A percentile compares a stretch with the other conserved stretches of the same genome.
Conservation (phyloP, 108 stramenopile genomes). For the Skeletonema grethae region DNA sequence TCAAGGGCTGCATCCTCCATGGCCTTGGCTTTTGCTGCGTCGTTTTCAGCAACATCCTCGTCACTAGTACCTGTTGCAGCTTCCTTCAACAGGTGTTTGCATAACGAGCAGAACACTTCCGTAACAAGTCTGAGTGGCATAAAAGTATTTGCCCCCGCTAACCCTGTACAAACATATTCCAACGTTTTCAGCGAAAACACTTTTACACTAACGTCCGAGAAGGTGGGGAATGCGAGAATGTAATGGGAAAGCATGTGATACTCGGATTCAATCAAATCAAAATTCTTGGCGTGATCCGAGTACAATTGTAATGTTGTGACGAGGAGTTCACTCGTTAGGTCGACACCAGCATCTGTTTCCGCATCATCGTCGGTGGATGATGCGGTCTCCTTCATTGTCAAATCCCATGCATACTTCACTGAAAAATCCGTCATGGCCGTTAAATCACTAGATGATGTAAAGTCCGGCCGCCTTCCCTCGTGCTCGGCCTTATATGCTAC, state of each 20-base stretch:
- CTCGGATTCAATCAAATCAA: conserved; percentile 81
- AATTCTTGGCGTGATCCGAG: conserved; percentile 90
- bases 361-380: conserved; percentile 28
- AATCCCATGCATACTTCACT: conserved; percentile 50
- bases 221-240: conserved; percentile 84
- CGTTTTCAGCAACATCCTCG: conserved; percentile 8
- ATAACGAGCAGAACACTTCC: conserved; percentile 81
- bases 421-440: conserved; percentile 60
- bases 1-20: conserved; percentile 55
- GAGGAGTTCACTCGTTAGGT: conserved; percentile 67
- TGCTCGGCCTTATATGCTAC: conserved; percentile 56
- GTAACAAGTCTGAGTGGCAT: conserved; percentile 77
- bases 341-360: conserved; percentile 25
- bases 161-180: conserved; percentile 90
- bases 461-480: conserved; percentile 53
- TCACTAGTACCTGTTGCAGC: conserved; percentile 24
- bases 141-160: conserved; percentile 67
- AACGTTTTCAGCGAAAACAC: conserved; percentile 89
- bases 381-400: conserved; percentile 5
- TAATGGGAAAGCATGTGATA: conserved; percentile 82
- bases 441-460: conserved; percentile 10
- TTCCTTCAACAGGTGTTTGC: conserved; percentile 65
- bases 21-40: conserved; percentile 30
- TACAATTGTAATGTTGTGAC: conserved; percentile 87
- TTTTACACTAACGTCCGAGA: conserved; percentile 84